Evolutionary conservation across 805 yeast genomes (phyloP).

Genomic region (Sugiyamaella lignohabitans): DNA sequence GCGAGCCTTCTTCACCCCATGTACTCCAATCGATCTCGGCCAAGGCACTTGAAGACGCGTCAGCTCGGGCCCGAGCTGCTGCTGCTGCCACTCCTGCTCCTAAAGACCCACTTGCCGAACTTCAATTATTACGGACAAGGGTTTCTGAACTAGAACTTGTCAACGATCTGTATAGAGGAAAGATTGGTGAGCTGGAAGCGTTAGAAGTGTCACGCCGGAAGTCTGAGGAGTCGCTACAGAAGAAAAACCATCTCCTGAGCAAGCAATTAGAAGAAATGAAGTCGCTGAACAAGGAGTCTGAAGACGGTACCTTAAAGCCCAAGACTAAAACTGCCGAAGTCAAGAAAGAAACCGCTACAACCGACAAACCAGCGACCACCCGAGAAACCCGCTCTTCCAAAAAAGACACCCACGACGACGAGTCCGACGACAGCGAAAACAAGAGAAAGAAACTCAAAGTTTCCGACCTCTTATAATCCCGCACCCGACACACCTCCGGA

Average conservation of each 20-base stretch:
- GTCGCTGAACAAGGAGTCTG: neutral
- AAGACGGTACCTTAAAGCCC: too few relatives aligned
- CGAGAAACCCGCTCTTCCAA: too few relatives aligned
- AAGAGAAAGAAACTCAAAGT: conserved; percentile 6
- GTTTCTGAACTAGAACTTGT: conserved; percentile 86
- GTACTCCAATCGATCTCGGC: neutral
- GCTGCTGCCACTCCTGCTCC: conserved; percentile 2
- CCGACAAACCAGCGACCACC: too few relatives aligned
- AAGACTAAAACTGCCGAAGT: neutral
- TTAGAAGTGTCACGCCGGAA: conserved; percentile 32
- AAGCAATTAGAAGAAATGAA: too few relatives aligned
- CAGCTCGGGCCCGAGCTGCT: conserved; percentile 3
- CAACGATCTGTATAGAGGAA: conserved; percentile 76
- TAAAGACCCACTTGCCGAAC: neutral
- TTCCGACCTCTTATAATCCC: conserved; percentile 3
- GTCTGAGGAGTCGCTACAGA: conserved; percentile 18
- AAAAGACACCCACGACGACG: neutral
- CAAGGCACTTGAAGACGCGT: neutral
- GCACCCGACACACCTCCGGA: too few relatives aligned
- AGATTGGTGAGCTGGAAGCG: conserved; percentile 73
- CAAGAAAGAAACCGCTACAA: neutral
- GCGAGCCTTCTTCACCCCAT: neutral
- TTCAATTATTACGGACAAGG: conserved; percentile 55
- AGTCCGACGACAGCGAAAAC: neutral
- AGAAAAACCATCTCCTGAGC: neutral